Conservation (phyloP, 2,329 filamentous ascomycete genomes). For the Hymenoscyphus scutula region DNA sequence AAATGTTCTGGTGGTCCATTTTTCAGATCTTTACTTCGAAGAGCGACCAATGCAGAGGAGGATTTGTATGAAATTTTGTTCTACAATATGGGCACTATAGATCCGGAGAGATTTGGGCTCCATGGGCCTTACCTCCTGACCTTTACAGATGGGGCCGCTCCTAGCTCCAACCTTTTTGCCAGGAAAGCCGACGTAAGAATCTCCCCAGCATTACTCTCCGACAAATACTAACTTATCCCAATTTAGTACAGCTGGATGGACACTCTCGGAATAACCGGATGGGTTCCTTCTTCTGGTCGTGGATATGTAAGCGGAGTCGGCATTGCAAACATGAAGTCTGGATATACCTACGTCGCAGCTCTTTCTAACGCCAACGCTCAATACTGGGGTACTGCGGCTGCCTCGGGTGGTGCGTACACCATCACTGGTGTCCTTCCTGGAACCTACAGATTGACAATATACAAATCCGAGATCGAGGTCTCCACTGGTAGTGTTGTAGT, state of each 20-base stretch:
- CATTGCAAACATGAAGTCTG: slow-evolving; percentile 18
- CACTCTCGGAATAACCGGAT: slow-evolving; percentile 17
- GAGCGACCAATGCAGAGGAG: slow-evolving; percentile 31
- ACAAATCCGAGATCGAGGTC: slow-evolving; percentile 57
- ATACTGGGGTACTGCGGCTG: slow-evolving; percentile 59
- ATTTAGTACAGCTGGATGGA: slow-evolving; percentile 18
- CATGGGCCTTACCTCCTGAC: slow-evolving; percentile 42
- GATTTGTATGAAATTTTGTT: slow-evolving; percentile 45
- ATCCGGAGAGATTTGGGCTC: slow-evolving; percentile 42
- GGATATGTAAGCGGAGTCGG: slow-evolving; percentile 18
- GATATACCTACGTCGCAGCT: slow-evolving; percentile 16
- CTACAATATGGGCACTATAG: slow-evolving; percentile 45
- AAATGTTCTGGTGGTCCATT: slow-evolving; percentile 65
- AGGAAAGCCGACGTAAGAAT: slow-evolving; percentile 13
- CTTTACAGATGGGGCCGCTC: slow-evolving; percentile 40
- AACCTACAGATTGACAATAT: slow-evolving; percentile 66
- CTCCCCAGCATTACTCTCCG: background rate
- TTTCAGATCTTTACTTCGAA: slow-evolving; percentile 42
- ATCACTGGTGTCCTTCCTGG: slow-evolving; percentile 66
- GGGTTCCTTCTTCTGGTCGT: slow-evolving; percentile 14
- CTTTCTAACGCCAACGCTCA: slow-evolving; percentile 57
- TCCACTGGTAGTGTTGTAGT: slow-evolving; percentile 50
- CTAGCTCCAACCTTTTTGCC: slow-evolving; percentile 31
- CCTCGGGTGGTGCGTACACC: slow-evolving; percentile 55
- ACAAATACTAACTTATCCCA: background rate